These are phyloP conservation scores for Ensete ventricosum DNA, from an alignment of 176 grass and related monocot species.

Conservation along the genomic window DNA sequence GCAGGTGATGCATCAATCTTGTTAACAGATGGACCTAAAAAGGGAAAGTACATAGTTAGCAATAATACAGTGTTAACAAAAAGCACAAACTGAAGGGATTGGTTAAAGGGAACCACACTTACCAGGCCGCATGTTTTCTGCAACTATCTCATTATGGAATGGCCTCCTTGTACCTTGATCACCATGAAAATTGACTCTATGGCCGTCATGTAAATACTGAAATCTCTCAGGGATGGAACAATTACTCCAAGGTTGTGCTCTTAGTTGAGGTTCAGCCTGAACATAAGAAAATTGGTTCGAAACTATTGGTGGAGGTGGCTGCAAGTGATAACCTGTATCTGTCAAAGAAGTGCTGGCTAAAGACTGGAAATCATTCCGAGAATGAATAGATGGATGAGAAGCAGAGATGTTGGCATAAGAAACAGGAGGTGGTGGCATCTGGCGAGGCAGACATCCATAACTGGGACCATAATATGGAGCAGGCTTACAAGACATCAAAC, in stretches of 20 bases:
- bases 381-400: constrained; percentile 28
- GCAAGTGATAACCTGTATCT: constrained; percentile 64
- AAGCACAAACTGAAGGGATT: neutral
- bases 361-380: constrained; percentile 63
- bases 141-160: constrained; percentile 45
- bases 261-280: constrained; percentile 46
- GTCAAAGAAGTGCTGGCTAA: constrained; percentile 31
- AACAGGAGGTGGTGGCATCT: constrained; percentile 47
- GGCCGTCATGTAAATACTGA: constrained; percentile 38
- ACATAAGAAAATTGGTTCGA: constrained; percentile 59
- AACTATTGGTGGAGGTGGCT: constrained; percentile 42
- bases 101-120: neutral
- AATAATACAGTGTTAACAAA: neutral
- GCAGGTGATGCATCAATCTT: constrained; percentile 42
- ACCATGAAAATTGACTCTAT: constrained; percentile 31
- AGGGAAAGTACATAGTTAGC: constrained; percentile 1
- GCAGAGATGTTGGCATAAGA: constrained; percentile 31
- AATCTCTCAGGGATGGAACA: constrained; percentile 42
- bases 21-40: constrained; percentile 38
- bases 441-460: constrained; percentile 38
- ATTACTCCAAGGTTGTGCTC: constrained; percentile 44
- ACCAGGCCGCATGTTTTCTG: constrained; percentile 46
- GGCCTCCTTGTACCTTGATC: constrained; percentile 45
- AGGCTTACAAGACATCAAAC: constrained; percentile 29
- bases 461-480: constrained; percentile 42